phyloP scores from a whole-genome alignment of 163 green algal species.

The Scenedesmus sp. region DNA sequence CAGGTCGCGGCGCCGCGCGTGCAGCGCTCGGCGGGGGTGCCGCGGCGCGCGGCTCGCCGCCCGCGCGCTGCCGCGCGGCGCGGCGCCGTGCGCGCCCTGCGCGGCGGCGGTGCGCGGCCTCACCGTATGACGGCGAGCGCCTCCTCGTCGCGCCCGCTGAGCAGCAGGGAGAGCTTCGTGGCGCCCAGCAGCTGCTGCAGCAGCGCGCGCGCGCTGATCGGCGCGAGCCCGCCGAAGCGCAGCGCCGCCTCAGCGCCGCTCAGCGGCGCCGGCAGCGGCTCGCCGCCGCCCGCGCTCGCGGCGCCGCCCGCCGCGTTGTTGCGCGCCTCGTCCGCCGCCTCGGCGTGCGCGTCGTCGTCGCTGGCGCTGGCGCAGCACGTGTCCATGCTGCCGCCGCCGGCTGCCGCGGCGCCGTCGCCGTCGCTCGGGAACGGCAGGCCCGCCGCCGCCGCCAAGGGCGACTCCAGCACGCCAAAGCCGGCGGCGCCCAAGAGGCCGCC shows the following conservation, averaged over 20 bases:
- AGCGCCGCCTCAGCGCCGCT: neutral
- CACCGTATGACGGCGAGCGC: slow-evolving; percentile 21
- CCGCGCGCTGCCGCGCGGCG: too few relatives aligned
- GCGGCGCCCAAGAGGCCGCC: neutral
- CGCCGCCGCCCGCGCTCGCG: neutral
- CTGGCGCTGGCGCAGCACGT: neutral
- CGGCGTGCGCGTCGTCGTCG: neutral
- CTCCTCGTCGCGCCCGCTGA: slow-evolving; percentile 34
- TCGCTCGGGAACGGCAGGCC: neutral
- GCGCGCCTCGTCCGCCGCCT: neutral
- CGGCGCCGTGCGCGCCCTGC: too few relatives aligned
- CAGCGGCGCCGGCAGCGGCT: neutral
- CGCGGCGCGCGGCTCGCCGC: too few relatives aligned
- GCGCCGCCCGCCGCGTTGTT: neutral
- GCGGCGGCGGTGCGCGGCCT: too few relatives aligned
- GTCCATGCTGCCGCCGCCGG: slow-evolving; percentile 13
- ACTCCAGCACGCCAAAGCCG: slow-evolving; percentile 3
- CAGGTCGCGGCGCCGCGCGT: too few relatives aligned
- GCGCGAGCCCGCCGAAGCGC: slow-evolving; percentile 20
- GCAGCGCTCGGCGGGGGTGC: too few relatives aligned
- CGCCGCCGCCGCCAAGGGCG: slow-evolving; percentile 11
- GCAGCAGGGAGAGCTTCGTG: slow-evolving; percentile 33
- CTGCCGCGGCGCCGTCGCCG: neutral
- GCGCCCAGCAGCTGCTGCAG: slow-evolving; percentile 36
- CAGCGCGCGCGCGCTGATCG: slow-evolving; percentile 21